Evolutionary conservation across 441 rosid genomes (phyloP), one percentile per base, ranked within the genome.

Genomic region (Gossypium trilobum): DNA sequence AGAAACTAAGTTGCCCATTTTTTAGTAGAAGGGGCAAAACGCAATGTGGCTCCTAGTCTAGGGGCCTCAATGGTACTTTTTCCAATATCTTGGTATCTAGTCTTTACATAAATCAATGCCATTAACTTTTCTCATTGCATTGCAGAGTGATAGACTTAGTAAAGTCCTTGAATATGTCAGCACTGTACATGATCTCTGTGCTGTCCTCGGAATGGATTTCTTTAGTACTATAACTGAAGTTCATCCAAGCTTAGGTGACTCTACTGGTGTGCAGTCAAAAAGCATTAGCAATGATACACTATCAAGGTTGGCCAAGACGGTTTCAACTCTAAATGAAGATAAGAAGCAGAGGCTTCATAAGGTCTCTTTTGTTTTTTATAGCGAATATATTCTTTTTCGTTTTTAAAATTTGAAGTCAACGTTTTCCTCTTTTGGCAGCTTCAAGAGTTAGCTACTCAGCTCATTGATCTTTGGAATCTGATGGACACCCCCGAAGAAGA

Each of bases 211-310:
- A 68, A 81, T 95, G 93, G 97, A 95, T 78, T 92, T 95, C 84
- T 77, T 92, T 64, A 82, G 85, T 36, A 88, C 95, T 1, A 89
- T 95, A 68, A 87, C 90, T 5, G 96, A 88, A 82, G 99, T 92
- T 82, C 98, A 95, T 86, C 96, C 99, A 1, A 95, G 98, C 88
- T 86, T 95, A 73, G 85, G 86, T 83, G 95, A 88, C 74, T 85
- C 93, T 22, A 82, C 85, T 1, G 82, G 82, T 72, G 86, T 80
- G 76, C 96, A 89, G 77, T 89, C 91, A 67, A 92, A 92, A 86
- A 95, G 96, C 81, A 95, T 95, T 61, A 92, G 99, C 88, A 89
- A 92, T 79, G 99, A 91, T 74, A 95, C 97, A 1, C 83, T 95
- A 73, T 86, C 92, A 20, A 85, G 89, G 72, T 83, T 95, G 82